phyloP scores from a whole-genome alignment of 1,139 yeast genomes.

The Meyerozyma elateridarum region DNA sequence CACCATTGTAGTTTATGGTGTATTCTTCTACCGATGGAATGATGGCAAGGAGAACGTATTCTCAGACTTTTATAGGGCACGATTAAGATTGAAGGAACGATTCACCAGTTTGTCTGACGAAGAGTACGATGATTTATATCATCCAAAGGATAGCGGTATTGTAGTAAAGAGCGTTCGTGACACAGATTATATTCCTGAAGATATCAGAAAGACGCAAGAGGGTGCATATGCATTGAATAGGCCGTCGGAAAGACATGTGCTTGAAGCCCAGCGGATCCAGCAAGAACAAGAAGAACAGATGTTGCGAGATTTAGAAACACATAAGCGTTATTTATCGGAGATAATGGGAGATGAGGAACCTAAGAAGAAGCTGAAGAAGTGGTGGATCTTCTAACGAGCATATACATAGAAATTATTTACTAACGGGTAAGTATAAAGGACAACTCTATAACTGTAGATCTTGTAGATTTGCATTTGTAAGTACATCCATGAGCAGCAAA shows the following conservation, averaged over 20 bases:
- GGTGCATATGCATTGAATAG: slow-evolving; percentile 54
- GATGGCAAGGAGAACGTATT: slow-evolving; percentile 77
- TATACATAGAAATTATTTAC: neutral
- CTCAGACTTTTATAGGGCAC: slow-evolving; percentile 59
- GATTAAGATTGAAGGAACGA: slow-evolving; percentile 51
- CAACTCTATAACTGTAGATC: too few species aligned
- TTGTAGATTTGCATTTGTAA: too few species aligned
- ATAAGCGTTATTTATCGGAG: slow-evolving; percentile 25
- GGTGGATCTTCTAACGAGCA: slow-evolving; percentile 28
- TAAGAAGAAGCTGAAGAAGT: slow-evolving; percentile 13
- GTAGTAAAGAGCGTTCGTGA: slow-evolving; percentile 40
- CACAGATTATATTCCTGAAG: slow-evolving; percentile 38
- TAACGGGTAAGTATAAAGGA: neutral
- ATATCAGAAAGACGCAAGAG: slow-evolving; percentile 36
- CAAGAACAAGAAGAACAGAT: slow-evolving; percentile 68
- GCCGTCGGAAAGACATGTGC: slow-evolving; percentile 67
- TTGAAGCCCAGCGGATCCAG: slow-evolving; percentile 68
- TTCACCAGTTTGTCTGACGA: slow-evolving; percentile 45
- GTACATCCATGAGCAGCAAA: too few species aligned
- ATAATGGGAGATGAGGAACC: slow-evolving; percentile 30
- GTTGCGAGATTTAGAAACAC: slow-evolving; percentile 50
- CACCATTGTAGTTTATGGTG: slow-evolving; percentile 49
- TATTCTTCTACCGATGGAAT: slow-evolving; percentile 79
- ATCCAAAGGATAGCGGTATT: slow-evolving; percentile 33
- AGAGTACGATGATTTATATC: slow-evolving; percentile 60